A percentile compares a stretch with the other conserved stretches of the same genome.
Conservation (phyloP, 306 rosid genomes). For the Alnus glutinosa region DNA sequence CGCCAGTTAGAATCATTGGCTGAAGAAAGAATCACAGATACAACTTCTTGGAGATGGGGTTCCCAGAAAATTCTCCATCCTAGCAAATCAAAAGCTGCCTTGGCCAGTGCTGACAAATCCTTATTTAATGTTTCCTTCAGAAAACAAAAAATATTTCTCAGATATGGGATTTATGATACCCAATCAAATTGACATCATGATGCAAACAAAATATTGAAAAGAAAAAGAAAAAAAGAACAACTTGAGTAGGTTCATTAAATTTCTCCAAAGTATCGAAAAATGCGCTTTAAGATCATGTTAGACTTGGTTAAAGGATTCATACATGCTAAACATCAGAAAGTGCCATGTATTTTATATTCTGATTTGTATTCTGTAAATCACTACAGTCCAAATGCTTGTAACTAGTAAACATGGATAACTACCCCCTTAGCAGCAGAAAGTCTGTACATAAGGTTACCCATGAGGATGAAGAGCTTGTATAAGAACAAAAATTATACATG, state of each 20-base stretch:
- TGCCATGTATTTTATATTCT: background rate
- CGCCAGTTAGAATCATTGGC: conserved; percentile 93
- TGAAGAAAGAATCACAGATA: conserved; percentile 80
- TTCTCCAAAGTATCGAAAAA: no score
- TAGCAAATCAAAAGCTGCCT: conserved; percentile 85
- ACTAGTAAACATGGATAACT: background rate
- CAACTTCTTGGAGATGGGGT: conserved; percentile 76
- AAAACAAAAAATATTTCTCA: conserved; percentile 36
- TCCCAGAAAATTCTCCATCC: conserved; percentile 90
- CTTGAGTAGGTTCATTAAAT: no score
- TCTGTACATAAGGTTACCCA: background rate
- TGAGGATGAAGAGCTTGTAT: background rate
- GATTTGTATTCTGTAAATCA: conserved; percentile 16
- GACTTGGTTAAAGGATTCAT: background rate
- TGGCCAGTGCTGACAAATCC: conserved; percentile 91
- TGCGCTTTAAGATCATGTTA: no score
- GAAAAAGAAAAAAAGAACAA: background rate
- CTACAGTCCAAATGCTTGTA: background rate
- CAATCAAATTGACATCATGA: background rate
- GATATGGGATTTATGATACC: conserved; percentile 24
- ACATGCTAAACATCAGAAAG: background rate
- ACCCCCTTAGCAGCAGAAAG: background rate
- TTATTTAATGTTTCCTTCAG: conserved; percentile 91
- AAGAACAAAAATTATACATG: background rate
- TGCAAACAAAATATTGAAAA: conserved; percentile 10